These are phyloP conservation scores for Aureobasidium sp. DNA, from an alignment of 2,329 filamentous ascomycete genomes.

Conservation along the genomic window DNA sequence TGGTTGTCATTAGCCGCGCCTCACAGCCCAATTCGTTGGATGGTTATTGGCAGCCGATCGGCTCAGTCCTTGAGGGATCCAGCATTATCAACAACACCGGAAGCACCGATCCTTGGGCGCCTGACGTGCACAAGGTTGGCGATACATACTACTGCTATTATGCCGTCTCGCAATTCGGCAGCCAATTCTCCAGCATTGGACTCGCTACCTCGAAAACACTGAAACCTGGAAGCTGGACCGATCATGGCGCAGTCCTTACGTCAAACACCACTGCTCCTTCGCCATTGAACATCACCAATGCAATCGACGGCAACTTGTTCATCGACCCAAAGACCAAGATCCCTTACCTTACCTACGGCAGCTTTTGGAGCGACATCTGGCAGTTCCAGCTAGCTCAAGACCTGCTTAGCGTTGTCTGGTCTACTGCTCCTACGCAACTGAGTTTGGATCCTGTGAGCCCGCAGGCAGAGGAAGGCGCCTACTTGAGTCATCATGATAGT, in stretches of 20 bases:
- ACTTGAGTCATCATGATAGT: conserved; percentile 44
- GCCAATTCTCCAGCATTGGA: conserved; percentile 54
- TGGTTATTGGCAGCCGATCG: conserved; percentile 42
- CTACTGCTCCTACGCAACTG: conserved; percentile 38
- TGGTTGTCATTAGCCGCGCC: conserved; percentile 41
- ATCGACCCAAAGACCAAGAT: conserved; percentile 28
- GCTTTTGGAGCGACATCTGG: conserved; percentile 59
- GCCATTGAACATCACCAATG: conserved; percentile 31
- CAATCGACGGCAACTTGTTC: conserved; percentile 44
- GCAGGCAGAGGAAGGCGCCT: conserved; percentile 49
- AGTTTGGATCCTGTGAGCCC: conserved; percentile 43
- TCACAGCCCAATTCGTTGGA: conserved; percentile 27
- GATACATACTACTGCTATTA: conserved; percentile 56
- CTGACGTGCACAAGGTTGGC: conserved; percentile 50
- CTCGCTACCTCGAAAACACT: conserved; percentile 42
- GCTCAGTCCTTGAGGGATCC: conserved; percentile 31
- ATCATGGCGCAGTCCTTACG: conserved; percentile 49
- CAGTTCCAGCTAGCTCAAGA: conserved; percentile 42
- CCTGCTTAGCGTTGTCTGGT: conserved; percentile 43
- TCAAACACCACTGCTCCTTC: conserved; percentile 22
- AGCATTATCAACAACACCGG: conserved; percentile 12
- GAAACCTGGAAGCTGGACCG: conserved; percentile 50
- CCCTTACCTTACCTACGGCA: conserved; percentile 53
- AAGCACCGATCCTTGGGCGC: conserved; percentile 36
- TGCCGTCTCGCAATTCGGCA: conserved; percentile 52